phyloP scores from a whole-genome alignment of 169 alveolate species.

The Plasmodium billcollinsi region DNA sequence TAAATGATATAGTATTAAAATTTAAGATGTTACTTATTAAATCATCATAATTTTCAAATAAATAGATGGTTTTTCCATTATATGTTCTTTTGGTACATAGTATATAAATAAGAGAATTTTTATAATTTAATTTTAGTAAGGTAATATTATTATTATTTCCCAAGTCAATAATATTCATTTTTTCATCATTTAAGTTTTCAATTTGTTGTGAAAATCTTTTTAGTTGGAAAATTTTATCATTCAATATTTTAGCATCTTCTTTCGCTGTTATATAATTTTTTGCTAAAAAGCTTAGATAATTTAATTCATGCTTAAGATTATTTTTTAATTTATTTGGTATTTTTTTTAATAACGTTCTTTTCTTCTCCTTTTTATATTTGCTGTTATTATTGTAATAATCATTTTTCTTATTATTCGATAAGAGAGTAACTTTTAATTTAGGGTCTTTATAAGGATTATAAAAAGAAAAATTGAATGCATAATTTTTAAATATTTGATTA shows the following conservation, averaged over 20 bases:
- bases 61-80: constrained; percentile 72
- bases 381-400: constrained; percentile 19
- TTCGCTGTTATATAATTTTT: constrained; percentile 45
- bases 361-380: not conserved
- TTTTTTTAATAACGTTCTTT: not conserved
- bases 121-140: constrained; percentile 38
- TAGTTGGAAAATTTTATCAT: constrained; percentile 36
- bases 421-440: constrained; percentile 32
- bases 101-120: constrained; percentile 36
- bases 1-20: constrained; percentile 26
- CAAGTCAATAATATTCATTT: constrained; percentile 40
- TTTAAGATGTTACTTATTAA: constrained; percentile 43
- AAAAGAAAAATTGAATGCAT: constrained; percentile 74
- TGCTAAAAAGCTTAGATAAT: constrained; percentile 43
- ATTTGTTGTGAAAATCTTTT: constrained; percentile 59
- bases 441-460: constrained; percentile 74
- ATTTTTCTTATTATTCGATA: constrained; percentile 15
- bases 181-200: constrained; percentile 44
- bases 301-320: constrained; percentile 41
- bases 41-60: constrained; percentile 62
- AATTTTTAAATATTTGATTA: constrained; percentile 72
- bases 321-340: constrained; percentile 10
- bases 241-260: constrained; percentile 40
- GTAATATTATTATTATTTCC: constrained; percentile 33
- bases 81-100: constrained; percentile 54